Evolutionary conservation across 2,329 filamentous ascomycete genomes (phyloP).

Genomic region (Pseudocercospora fuligena): DNA sequence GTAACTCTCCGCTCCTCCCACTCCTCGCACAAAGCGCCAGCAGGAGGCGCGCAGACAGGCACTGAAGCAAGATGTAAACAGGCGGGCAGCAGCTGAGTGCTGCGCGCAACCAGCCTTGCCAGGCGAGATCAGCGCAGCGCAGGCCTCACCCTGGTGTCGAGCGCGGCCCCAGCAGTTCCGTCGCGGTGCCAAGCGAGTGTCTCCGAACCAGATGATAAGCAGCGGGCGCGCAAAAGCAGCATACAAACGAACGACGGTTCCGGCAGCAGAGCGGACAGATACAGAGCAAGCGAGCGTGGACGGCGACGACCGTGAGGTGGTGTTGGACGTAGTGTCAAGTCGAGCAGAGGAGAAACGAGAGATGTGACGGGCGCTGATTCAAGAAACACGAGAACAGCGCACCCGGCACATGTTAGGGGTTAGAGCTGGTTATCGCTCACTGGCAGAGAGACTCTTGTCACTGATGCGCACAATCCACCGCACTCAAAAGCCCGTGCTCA

Average conservation of each 20-base stretch:
- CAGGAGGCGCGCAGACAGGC: constrained; percentile 1
- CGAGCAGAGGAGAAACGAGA: constrained; percentile 3
- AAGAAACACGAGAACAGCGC: constrained; percentile 8
- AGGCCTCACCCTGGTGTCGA: background rate
- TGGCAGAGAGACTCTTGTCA: background rate
- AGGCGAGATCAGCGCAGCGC: constrained; percentile 19
- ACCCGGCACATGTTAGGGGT: background rate
- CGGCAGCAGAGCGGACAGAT: background rate
- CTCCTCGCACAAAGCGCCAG: background rate
- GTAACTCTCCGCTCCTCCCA: constrained; percentile 13
- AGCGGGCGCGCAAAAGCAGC: constrained; percentile 1
- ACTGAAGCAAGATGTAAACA: background rate
- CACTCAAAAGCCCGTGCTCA: background rate
- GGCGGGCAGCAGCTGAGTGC: constrained; percentile 6
- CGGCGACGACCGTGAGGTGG: constrained; percentile 16
- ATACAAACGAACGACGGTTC: constrained; percentile 4
- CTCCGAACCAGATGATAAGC: constrained; percentile 5
- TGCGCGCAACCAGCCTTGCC: constrained; percentile 13
- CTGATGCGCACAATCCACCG: background rate
- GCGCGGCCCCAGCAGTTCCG: background rate
- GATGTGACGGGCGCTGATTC: background rate
- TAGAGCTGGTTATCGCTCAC: constrained; percentile 4
- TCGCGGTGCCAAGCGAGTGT: constrained; percentile 1
- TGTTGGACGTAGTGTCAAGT: constrained; percentile 3
- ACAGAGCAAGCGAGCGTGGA: constrained; percentile 19